Conservation (phyloP, 176 grass and related monocot genomes). For the Alopecurus myosuroides region DNA sequence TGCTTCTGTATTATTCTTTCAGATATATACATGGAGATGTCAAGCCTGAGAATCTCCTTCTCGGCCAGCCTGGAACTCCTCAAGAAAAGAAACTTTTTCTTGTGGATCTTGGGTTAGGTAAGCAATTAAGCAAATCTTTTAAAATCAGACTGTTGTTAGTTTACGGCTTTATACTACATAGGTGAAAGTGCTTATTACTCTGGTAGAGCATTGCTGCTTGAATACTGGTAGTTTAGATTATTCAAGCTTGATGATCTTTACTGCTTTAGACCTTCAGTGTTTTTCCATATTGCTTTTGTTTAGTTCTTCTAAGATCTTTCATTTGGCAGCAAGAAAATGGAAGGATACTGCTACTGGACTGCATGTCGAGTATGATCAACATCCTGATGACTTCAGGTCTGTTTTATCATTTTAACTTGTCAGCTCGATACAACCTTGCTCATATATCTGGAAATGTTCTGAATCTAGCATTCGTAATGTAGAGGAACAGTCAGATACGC, state of each 20-base stretch:
- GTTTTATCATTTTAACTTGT: not conserved
- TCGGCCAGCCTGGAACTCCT: slow-evolving; percentile 76
- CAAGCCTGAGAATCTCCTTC: slow-evolving; percentile 87
- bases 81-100: slow-evolving; percentile 92
- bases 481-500: slow-evolving; percentile 93
- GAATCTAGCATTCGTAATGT: slow-evolving; percentile 10
- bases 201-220: not conserved
- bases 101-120: slow-evolving; percentile 92
- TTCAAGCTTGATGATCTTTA: slow-evolving; percentile 7
- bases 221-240: not conserved
- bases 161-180: not conserved
- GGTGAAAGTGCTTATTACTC: not conserved
- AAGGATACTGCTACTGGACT: slow-evolving; percentile 53
- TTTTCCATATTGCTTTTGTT: not conserved
- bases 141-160: not conserved
- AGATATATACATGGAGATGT: slow-evolving; percentile 93
- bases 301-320: slow-evolving; percentile 8
- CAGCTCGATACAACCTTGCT: not conserved
- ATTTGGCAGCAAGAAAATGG: slow-evolving; percentile 73
- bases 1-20: not conserved
- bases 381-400: slow-evolving; percentile 84
- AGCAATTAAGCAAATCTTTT: slow-evolving; percentile 22
- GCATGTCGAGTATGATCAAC: slow-evolving; percentile 84
- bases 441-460: slow-evolving; percentile 2
- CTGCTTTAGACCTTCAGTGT: not conserved